A percentile compares a stretch with the other conserved stretches of the same genome.
Evolutionary conservation across 331 rosid species (phyloP).

Genomic region (Prunus yedoensis): DNA sequence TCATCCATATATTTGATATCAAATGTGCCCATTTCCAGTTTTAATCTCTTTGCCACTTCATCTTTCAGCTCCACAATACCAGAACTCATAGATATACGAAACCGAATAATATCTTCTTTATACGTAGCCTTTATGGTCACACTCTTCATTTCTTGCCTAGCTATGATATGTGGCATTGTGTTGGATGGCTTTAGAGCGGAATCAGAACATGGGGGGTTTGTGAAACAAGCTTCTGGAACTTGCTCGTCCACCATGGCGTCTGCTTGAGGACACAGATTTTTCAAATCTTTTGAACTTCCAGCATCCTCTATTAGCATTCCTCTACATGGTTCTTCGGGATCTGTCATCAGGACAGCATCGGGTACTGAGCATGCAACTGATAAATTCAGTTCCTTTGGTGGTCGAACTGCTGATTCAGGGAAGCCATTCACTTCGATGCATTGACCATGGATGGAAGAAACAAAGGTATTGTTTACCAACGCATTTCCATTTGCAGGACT

Average conservation of each 20-base stretch:
- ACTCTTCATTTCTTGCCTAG: slow-evolving; percentile 49
- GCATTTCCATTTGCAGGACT: slow-evolving; percentile 60
- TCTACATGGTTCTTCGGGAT: slow-evolving; percentile 65
- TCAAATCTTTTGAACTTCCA: slow-evolving; percentile 85
- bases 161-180: slow-evolving; percentile 29
- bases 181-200: slow-evolving; percentile 49
- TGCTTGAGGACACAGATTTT: slow-evolving; percentile 71
- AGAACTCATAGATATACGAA: slow-evolving; percentile 53
- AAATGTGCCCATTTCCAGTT: slow-evolving; percentile 72
- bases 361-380: slow-evolving; percentile 29
- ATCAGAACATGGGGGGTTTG: slow-evolving; percentile 39
- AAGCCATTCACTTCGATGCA: slow-evolving; percentile 37
- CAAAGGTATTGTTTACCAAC: slow-evolving; percentile 34
- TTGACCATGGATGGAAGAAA: slow-evolving; percentile 43
- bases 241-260: slow-evolving; percentile 68
- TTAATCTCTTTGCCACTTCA: slow-evolving; percentile 80
- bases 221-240: slow-evolving; percentile 53
- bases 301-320: slow-evolving; percentile 79
- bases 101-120: slow-evolving; percentile 80
- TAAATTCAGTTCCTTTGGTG: slow-evolving; percentile 21
- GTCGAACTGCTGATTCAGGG: slow-evolving; percentile 48
- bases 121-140: slow-evolving; percentile 77
- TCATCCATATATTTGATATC: slow-evolving; percentile 85
- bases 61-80: slow-evolving; percentile 62
- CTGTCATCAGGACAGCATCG: slow-evolving; percentile 36